Evolutionary conservation across 1,284 basidiomycete species (phyloP).

Genomic region (Trichosporon sp.): DNA sequence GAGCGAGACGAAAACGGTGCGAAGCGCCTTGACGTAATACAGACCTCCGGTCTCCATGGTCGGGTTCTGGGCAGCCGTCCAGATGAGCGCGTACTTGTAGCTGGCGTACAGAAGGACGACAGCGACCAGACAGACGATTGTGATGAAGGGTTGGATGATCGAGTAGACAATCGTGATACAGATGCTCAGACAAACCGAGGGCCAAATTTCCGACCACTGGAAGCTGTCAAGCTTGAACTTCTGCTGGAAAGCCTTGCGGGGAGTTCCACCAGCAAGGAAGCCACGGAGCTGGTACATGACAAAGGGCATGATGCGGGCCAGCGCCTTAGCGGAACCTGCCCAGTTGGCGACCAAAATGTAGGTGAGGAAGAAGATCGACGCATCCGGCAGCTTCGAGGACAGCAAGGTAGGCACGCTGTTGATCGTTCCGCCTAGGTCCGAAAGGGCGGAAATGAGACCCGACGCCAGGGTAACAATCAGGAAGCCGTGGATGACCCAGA

Average conservation of each 20-base stretch:
- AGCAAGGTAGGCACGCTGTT: conserved; percentile 60
- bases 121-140: conserved; percentile 36
- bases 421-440: conserved; percentile 59
- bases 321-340: conserved; percentile 67
- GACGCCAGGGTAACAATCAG: conserved; percentile 75
- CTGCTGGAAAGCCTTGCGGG: conserved; percentile 54
- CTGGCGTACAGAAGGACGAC: conserved; percentile 41
- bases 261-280: conserved; percentile 78
- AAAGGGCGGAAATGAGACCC: conserved; percentile 68
- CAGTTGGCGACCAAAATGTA: conserved; percentile 51
- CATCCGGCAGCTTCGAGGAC: conserved; percentile 68
- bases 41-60: conserved; percentile 46
- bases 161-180: conserved; percentile 47
- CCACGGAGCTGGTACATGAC: conserved; percentile 80
- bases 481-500: conserved; percentile 89
- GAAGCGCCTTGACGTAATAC: conserved; percentile 47
- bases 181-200: conserved; percentile 39
- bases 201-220: conserved; percentile 39
- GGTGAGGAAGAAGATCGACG: conserved; percentile 92
- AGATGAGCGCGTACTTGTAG: conserved; percentile 47
- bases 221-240: conserved; percentile 40
- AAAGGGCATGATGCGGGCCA: conserved; percentile 70
- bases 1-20: conserved; percentile 45
- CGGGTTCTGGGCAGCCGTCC: conserved; percentile 46
- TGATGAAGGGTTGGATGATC: conserved; percentile 47